Base-by-base conservation (phyloP, 176 grass and related monocot genomes). In the Carex littledalei region DNA sequence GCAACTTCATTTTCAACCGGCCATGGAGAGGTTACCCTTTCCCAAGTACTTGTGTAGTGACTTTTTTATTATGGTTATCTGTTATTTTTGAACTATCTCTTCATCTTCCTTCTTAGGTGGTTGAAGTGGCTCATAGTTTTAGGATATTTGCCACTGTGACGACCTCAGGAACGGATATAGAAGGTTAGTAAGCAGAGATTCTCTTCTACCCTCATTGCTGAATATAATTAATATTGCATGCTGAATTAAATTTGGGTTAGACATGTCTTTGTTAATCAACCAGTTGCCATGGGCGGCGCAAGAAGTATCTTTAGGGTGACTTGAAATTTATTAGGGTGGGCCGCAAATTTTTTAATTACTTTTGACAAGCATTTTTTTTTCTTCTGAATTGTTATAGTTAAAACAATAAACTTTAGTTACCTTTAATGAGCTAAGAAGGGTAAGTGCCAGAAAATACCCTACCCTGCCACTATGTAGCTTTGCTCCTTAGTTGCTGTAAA, bases 91-190 rank as follows among this genome's bases (percentile, higher is more conserved):
- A 74, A 74, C 32, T 69, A 47, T 55, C 47, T 84, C 50, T 82
- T 87, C 83, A 63, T 79, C 49, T 24, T 86, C 74, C 14, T 76
- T 83, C 61, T 81, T 88, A 98, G 95, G 95, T 76, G 26, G 86
- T 94, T 55, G 86, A 89, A 80, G 88, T 98, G 74, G 84, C 89
- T 29, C 89, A 98, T 61, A 90, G 80, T 87, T 98, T 98, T 50
- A 91, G 89, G 83, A 86, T 98, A 84, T 94, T 98, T 86, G 91
- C 91, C 72, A 94, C 95, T 45, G 84, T 98, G 54, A 93, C 91
- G 17, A 91, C 92, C 18, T 93, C 89, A 85, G 90, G 91, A 78
- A 86, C 80, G 85, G 95, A 98, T 82, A 84, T 91, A 71, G 89
- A 94, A 91, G 94, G 94, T 97, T 63, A 75, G 86, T 35, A 74